A percentile compares a stretch with the other conserved stretches of the same genome.
Conservation (phyloP, 1,139 yeast genomes). For the Nadsonia starkeyi-henricii region DNA sequence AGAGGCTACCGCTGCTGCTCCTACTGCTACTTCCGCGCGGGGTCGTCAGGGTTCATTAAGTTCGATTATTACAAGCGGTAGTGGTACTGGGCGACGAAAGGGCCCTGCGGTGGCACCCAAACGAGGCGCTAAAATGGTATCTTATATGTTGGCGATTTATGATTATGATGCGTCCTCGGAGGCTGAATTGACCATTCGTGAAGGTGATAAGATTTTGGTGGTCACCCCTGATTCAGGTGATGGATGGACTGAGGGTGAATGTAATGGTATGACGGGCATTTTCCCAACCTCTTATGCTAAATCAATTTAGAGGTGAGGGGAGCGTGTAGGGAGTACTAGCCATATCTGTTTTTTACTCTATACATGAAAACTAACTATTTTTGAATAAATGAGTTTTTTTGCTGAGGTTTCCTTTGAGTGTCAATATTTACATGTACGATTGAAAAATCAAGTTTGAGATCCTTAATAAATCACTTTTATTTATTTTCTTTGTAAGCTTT, state of each 20-base stretch:
- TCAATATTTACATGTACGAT: too few relatives aligned
- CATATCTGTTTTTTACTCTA: too few relatives aligned
- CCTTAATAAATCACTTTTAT: too few relatives aligned
- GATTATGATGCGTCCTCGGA: slow-evolving; percentile 73
- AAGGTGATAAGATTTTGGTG: slow-evolving; percentile 65
- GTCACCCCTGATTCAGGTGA: slow-evolving; percentile 67
- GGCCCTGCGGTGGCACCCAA: slow-evolving; percentile 80
- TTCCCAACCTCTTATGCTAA: slow-evolving; percentile 68
- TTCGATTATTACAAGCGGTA: slow-evolving; percentile 8
- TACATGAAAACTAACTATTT: too few relatives aligned
- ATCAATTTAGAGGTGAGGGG: slow-evolving; percentile 2
- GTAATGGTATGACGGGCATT: slow-evolving; percentile 57
- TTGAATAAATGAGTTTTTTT: too few relatives aligned
- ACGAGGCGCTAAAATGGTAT: slow-evolving; percentile 51
- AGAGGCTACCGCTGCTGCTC: slow-evolving; percentile 3
- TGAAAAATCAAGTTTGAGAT: too few relatives aligned
- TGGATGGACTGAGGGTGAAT: slow-evolving; percentile 95
- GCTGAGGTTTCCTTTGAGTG: too few relatives aligned
- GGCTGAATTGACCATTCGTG: slow-evolving; percentile 58
- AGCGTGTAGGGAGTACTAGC: too few relatives aligned
- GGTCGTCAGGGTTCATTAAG: slow-evolving; percentile 9
- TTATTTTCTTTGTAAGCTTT: too few relatives aligned
- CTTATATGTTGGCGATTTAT: slow-evolving; percentile 61
- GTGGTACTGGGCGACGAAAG: slow-evolving; percentile 29
- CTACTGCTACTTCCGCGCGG: slow-evolving; percentile 8